Percentiles rank a stretch among this genome's conserved stretches.
phyloP scores from a whole-genome alignment of 306 rosid species.

The Albizia julibrissin region DNA sequence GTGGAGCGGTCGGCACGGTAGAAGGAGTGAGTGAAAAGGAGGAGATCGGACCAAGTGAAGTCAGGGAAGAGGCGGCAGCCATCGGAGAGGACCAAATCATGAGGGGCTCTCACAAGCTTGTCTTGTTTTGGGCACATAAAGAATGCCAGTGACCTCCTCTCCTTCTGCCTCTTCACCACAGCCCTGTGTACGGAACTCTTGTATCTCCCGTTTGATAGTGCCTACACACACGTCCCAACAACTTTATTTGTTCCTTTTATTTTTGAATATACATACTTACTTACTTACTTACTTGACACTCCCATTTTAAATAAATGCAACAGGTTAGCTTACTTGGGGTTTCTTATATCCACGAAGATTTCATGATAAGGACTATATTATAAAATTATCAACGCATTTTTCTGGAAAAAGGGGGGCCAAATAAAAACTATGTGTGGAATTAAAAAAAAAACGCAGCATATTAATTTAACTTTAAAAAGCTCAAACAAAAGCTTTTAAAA shows the following conservation, averaged over 20 bases:
- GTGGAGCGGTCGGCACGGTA: slow-evolving; percentile 54
- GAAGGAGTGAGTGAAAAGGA: slow-evolving; percentile 50
- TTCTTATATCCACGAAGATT: background rate
- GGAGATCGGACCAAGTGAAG: slow-evolving; percentile 59
- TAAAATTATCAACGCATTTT: background rate
- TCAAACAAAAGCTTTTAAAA: too few species aligned
- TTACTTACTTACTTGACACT: too few species aligned
- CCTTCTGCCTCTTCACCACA: slow-evolving; percentile 43
- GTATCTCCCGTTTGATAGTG: slow-evolving; percentile 36
- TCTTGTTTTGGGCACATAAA: slow-evolving; percentile 57
- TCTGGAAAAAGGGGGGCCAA: too few species aligned
- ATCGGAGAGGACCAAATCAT: slow-evolving; percentile 36
- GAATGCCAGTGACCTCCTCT: slow-evolving; percentile 61
- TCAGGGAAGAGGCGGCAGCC: slow-evolving; percentile 48
- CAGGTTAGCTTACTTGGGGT: too few species aligned
- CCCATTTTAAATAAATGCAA: too few species aligned
- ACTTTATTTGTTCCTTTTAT: too few species aligned
- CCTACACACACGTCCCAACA: slow-evolving; percentile 10
- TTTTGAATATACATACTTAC: too few species aligned
- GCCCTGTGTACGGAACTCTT: slow-evolving; percentile 32
- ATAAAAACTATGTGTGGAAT: too few species aligned
- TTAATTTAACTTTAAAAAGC: too few species aligned
- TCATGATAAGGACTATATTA: background rate
- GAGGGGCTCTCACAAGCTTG: slow-evolving; percentile 56
- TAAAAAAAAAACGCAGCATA: too few species aligned